phyloP scores from a whole-genome alignment of 768 basidiomycete genomes.

The Clathrus columnatus region DNA sequence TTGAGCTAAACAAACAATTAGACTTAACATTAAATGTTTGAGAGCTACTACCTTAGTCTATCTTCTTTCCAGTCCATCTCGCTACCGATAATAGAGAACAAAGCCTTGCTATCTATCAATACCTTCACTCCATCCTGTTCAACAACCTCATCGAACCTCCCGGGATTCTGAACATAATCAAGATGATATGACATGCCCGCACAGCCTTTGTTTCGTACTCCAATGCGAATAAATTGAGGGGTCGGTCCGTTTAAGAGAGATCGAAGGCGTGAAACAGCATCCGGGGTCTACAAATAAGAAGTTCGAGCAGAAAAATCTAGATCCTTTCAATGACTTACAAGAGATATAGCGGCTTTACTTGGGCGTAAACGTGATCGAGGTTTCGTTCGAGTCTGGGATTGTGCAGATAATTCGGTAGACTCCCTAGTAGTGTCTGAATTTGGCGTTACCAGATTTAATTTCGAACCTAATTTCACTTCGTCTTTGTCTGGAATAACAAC shows the following conservation, averaged over 20 bases:
- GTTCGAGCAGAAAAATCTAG: not conserved
- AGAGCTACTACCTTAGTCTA: constrained; percentile 58
- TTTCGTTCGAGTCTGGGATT: constrained; percentile 54
- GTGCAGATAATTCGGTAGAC: constrained; percentile 62
- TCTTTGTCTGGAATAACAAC: constrained; percentile 33
- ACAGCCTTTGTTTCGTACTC: constrained; percentile 96
- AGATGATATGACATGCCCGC: constrained; percentile 80
- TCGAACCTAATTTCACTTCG: constrained; percentile 17
- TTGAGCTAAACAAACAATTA: constrained; percentile 40
- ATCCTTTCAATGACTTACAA: constrained; percentile 37
- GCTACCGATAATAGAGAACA: constrained; percentile 97
- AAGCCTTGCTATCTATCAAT: constrained; percentile 90
- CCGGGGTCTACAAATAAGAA: constrained; percentile 51
- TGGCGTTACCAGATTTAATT: constrained; percentile 39
- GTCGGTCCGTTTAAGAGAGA: constrained; percentile 73
- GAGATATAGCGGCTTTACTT: constrained; percentile 66
- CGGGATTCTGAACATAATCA: constrained; percentile 87
- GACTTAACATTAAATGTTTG: constrained; percentile 9
- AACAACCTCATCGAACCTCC: constrained; percentile 92
- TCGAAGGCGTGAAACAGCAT: constrained; percentile 63
- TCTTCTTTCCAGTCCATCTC: constrained; percentile 99
- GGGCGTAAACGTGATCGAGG: constrained; percentile 58
- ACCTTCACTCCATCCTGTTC: constrained; percentile 92
- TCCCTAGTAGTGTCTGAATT: constrained; percentile 44
- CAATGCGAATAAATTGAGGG: constrained; percentile 89